These are phyloP conservation scores for Suillus alpinus DNA, from an alignment of 768 basidiomycete genomes.

Conservation along the genomic window DNA sequence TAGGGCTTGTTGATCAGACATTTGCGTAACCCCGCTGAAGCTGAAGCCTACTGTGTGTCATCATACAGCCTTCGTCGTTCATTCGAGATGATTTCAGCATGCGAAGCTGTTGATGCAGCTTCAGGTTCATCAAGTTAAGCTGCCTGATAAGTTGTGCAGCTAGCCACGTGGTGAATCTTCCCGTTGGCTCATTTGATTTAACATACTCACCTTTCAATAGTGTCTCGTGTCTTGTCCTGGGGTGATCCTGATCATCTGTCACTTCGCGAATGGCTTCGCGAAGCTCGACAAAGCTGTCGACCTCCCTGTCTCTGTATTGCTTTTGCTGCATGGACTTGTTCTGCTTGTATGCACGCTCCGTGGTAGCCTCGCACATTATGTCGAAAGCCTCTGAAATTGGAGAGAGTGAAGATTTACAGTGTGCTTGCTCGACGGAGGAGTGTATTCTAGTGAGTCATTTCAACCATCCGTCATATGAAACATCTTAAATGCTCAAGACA, in stretches of 20 bases:
- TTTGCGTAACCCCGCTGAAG: background rate
- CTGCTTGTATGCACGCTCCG: background rate
- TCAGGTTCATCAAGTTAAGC: background rate
- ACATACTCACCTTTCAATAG: background rate
- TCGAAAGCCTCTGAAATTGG: background rate
- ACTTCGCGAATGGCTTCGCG: background rate
- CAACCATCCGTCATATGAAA: background rate
- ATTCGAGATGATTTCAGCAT: background rate
- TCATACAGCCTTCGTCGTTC: background rate
- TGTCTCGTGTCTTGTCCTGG: background rate
- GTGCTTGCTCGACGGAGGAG: background rate
- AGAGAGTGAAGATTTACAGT: background rate
- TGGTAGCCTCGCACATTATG: background rate
- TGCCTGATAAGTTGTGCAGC: background rate
- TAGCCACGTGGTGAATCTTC: background rate
- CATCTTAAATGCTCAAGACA: background rate
- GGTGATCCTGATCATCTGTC: background rate
- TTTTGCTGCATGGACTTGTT: background rate
- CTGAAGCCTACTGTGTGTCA: background rate
- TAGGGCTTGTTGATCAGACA: background rate
- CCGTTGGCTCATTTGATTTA: background rate
- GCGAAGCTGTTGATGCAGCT: background rate
- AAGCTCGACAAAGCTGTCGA: background rate
- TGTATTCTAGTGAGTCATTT: background rate
- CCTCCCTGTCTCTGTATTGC: slow-evolving; percentile 2